phyloP scores from a whole-genome alignment of 2,329 filamentous ascomycete species.

The Sphaceloma murrayae region DNA sequence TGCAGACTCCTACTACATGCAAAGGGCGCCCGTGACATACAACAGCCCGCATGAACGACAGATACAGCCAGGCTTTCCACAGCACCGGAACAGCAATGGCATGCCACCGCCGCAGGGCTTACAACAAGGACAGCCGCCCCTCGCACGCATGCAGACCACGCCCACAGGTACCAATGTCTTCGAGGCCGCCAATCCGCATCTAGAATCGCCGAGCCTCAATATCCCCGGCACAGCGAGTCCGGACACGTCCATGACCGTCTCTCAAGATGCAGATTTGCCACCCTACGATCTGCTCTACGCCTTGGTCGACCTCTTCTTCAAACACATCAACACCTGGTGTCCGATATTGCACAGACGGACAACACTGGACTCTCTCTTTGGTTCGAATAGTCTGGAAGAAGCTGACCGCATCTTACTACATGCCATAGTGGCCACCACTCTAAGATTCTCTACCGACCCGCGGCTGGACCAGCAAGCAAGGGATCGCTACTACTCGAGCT shows the following conservation, averaged over 20 bases:
- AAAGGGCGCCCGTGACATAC: constrained; percentile 2
- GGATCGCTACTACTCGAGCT: constrained; percentile 65
- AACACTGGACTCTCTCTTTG: constrained; percentile 74
- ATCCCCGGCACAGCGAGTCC: constrained; percentile 36
- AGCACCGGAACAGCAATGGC: constrained; percentile 19
- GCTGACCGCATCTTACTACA: constrained; percentile 75
- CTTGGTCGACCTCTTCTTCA: constrained; percentile 53
- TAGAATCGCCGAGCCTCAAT: constrained; percentile 51
- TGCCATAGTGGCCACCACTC: constrained; percentile 77
- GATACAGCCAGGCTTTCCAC: constrained; percentile 5
- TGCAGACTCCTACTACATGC: constrained; percentile 10
- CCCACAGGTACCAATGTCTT: constrained; percentile 23
- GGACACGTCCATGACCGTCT: constrained; percentile 23
- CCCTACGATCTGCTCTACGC: constrained; percentile 52
- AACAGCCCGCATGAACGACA: constrained; percentile 21
- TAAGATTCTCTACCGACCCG: constrained; percentile 71
- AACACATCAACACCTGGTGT: constrained; percentile 60
- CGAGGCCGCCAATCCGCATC: constrained; percentile 31
- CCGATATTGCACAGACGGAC: constrained; percentile 80
- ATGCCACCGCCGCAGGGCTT: constrained; percentile 18
- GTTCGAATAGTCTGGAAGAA: constrained; percentile 64
- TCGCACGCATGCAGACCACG: constrained; percentile 16
- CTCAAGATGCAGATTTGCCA: constrained; percentile 43
- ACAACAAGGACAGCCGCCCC: constrained; percentile 21
- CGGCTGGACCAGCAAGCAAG: constrained; percentile 64